Evolutionary conservation across 441 rosid species (phyloP).

Genomic region (Populus trichocarpa): DNA sequence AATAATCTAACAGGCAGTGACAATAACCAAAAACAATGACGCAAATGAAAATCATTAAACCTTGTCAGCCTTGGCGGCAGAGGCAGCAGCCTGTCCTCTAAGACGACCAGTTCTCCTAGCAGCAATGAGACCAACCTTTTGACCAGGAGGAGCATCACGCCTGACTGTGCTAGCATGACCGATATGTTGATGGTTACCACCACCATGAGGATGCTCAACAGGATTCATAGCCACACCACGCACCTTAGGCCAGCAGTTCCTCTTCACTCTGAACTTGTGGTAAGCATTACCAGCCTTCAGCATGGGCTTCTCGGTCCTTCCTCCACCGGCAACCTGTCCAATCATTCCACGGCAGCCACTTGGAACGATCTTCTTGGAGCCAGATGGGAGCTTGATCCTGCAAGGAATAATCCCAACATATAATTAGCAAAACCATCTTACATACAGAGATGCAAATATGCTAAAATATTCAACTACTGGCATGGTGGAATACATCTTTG

Average conservation of each 20-base stretch:
- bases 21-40: background rate
- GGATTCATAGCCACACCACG: constrained; percentile 99
- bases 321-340: constrained; percentile 89
- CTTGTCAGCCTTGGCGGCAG: constrained; percentile 77
- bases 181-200: constrained; percentile 96
- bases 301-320: constrained; percentile 91
- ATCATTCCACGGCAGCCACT: constrained; percentile 78
- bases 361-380: constrained; percentile 73
- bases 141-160: constrained; percentile 91
- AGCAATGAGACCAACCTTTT: constrained; percentile 95
- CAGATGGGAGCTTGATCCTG: constrained; percentile 79
- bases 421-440: background rate
- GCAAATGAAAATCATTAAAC: constrained; percentile 16
- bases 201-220: constrained; percentile 98
- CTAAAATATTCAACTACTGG: too few species aligned
- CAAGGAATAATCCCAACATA: background rate
- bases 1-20: background rate
- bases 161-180: constrained; percentile 92
- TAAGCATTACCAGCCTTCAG: constrained; percentile 90
- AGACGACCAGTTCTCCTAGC: constrained; percentile 95
- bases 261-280: constrained; percentile 90
- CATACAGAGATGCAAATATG: too few species aligned
- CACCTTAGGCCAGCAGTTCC: constrained; percentile 98
- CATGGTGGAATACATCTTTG: too few species aligned
- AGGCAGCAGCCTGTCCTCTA: constrained; percentile 90